Base-by-base conservation (phyloP, 2,329 filamentous ascomycete genomes). In the Ilyonectria destructans region DNA sequence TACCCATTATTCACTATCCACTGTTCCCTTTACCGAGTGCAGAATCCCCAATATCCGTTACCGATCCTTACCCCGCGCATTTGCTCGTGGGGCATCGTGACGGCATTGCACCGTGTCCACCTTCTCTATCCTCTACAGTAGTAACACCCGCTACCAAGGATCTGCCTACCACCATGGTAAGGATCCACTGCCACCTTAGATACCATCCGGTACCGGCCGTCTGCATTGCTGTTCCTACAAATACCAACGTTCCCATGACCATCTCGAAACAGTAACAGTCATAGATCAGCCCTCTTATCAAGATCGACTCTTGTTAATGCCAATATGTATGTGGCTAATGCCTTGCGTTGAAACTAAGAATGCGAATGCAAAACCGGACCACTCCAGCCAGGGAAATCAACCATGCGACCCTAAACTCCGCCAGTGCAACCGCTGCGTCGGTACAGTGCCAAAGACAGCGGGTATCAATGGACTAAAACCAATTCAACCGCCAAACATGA, bases 381-480 rank as follows among this genome's bases (percentile, higher is more conserved):
- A n/a, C 43, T 37, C 52, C 46, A 17, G 4, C 45, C 33, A 48
- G 45, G 58, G 43, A 58, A 62, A 48, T 29, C 62, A 37, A 40
- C 19, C 43, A 51, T 57, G 35, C 31, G 23, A 57, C 33, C 58
- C 35, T 45, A 23, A 62, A 66, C 57, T 61, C 63, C 63, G 35
- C 46, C 21, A 54, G 62, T 64, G 55, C 62, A 64, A 35, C 58
- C 58, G 46, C 58, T 57, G 45, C 43, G 35, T 56, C 58, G 33
- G 26, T 43, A 6, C 33, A n/a, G 17, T 40, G 17, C 21, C 51
- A 37, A 66, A 52, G 37, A 31, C 45, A 37, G 31, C 33, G 54
- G 64, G 67, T 63, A 56, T 46, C 49, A 40, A 21, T 40, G 43
- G 58, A 58, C 15, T 21, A 59, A 68, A 68, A 43, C 23, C 23